A percentile compares a stretch with the other conserved stretches of the same genome.
phyloP scores from a whole-genome alignment of 2,329 filamentous ascomycete genomes.

The Penicillium brasilianum region DNA sequence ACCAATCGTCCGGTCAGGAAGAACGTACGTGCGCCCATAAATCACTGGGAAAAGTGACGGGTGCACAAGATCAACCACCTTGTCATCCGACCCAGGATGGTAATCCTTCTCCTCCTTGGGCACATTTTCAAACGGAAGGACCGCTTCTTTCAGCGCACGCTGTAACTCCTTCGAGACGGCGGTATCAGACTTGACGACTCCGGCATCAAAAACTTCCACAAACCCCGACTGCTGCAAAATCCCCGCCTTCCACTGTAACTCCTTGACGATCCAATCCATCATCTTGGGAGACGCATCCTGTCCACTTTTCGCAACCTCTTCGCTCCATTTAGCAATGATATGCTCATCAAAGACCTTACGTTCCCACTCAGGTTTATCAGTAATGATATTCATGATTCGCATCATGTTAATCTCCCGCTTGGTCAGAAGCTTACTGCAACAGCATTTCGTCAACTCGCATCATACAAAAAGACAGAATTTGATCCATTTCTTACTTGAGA shows the following conservation, averaged over 20 bases:
- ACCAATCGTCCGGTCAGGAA: conserved; percentile 27
- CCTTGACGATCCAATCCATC: conserved; percentile 50
- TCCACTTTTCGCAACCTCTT: conserved; percentile 30
- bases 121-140: conserved; percentile 59
- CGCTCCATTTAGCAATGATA: conserved; percentile 41
- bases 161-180: conserved; percentile 49
- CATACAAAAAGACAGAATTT: not conserved
- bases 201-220: conserved; percentile 51
- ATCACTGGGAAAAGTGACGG: conserved; percentile 57
- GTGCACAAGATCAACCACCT: conserved; percentile 68
- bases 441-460: not conserved
- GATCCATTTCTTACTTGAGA: not conserved
- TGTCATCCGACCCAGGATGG: conserved; percentile 63
- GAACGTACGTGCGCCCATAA: conserved; percentile 34
- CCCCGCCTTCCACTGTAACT: conserved; percentile 56
- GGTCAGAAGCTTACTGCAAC: not conserved
- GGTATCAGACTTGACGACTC: conserved; percentile 60
- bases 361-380: conserved; percentile 51
- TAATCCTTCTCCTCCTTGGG: conserved; percentile 63
- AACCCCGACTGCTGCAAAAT: conserved; percentile 47
- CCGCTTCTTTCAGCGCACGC: conserved; percentile 52
- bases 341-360: conserved; percentile 44
- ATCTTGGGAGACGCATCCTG: conserved; percentile 41
- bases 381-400: conserved; percentile 48
- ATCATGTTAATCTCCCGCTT: conserved; percentile 47